phyloP scores from a whole-genome alignment of 1,284 basidiomycete species.

The Hymenochaete sp. region DNA sequence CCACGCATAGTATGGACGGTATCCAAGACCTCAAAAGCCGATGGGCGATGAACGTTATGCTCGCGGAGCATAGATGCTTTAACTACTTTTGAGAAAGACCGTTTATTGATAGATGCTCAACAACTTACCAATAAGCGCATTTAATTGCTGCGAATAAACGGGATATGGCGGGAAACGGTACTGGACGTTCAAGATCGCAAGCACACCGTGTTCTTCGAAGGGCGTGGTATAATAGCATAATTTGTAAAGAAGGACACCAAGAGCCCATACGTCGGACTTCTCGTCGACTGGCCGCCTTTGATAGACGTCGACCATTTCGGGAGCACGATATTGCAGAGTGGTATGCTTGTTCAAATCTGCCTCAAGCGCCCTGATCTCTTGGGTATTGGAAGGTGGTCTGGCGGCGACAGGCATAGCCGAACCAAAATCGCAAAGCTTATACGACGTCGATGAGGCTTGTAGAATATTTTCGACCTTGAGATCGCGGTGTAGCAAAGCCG shows the following conservation, averaged over 20 bases:
- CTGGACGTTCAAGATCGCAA: constrained; percentile 95
- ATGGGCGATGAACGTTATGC: constrained; percentile 73
- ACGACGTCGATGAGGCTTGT: constrained; percentile 64
- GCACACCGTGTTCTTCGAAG: constrained; percentile 92
- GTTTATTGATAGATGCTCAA: constrained; percentile 11
- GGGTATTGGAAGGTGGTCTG: constrained; percentile 62
- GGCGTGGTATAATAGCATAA: constrained; percentile 98
- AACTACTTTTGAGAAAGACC: constrained; percentile 15
- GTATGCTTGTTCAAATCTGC: constrained; percentile 92
- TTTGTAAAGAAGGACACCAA: constrained; percentile 74
- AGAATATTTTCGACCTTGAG: constrained; percentile 99
- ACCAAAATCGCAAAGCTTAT: constrained; percentile 98
- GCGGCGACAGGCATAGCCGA: constrained; percentile 73
- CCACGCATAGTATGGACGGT: constrained; percentile 77
- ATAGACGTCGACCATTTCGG: constrained; percentile 96
- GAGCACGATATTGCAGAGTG: constrained; percentile 91
- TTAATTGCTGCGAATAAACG: constrained; percentile 82
- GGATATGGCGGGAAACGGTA: constrained; percentile 93
- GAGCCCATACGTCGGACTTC: constrained; percentile 80
- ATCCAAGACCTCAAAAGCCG: constrained; percentile 71
- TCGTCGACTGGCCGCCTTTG: constrained; percentile 79
- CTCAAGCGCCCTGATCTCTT: constrained; percentile 82
- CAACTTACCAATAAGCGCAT: constrained; percentile 74
- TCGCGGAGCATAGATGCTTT: constrained; percentile 83
- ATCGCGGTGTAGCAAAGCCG: constrained; percentile 91